These are phyloP conservation scores for Protomyces pachydermus DNA, from an alignment of 1,139 yeast genomes.

Conservation along the genomic window DNA sequence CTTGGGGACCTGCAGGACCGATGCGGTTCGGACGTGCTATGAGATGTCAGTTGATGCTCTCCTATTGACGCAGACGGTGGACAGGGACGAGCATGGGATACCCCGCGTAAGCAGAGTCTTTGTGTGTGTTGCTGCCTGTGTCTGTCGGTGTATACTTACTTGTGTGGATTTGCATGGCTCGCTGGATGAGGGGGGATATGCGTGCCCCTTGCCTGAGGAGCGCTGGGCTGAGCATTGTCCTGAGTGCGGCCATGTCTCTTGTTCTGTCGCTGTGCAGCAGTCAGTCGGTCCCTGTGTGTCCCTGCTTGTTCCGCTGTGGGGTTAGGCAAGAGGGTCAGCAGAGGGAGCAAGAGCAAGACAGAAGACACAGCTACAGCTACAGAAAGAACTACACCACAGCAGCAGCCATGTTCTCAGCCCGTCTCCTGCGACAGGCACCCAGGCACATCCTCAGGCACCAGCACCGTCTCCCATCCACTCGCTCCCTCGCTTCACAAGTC, in stretches of 20 bases:
- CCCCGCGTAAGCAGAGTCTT: neutral
- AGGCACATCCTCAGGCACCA: neutral
- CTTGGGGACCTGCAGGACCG: conserved; percentile 52
- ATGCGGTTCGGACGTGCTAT: conserved; percentile 16
- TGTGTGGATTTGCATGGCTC: neutral
- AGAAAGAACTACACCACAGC: neutral
- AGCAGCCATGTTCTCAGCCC: neutral
- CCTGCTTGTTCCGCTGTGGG: neutral
- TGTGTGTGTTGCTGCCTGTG: neutral
- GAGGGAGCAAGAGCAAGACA: neutral
- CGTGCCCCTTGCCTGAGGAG: too few species aligned
- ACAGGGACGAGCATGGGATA: neutral
- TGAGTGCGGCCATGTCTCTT: neutral
- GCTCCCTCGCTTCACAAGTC: neutral
- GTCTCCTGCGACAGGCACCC: neutral
- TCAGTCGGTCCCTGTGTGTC: too few species aligned
- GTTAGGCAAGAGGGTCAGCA: neutral
- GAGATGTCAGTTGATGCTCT: too few species aligned
- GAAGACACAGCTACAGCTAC: too few species aligned
- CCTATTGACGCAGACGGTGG: too few species aligned
- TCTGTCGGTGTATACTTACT: neutral
- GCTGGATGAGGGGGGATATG: neutral
- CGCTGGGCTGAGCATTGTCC: neutral
- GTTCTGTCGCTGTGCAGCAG: neutral
- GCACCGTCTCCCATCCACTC: neutral